phyloP scores from a whole-genome alignment of 805 yeast species.

The Scheffersomyces lignosus region DNA sequence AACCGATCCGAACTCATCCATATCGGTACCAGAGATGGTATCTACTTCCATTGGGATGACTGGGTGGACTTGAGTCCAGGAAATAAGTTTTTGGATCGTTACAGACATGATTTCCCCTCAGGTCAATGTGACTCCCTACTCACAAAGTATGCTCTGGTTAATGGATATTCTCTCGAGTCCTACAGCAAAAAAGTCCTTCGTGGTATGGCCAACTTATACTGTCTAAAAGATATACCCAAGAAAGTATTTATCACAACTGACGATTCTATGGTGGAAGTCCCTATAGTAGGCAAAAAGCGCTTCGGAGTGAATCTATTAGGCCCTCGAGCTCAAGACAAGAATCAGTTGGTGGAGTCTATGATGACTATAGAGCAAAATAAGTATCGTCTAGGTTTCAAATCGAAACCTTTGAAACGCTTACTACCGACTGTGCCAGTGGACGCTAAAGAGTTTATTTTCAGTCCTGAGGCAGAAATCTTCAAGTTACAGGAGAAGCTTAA shows the following conservation, averaged over 20 bases:
- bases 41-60: constrained; percentile 43
- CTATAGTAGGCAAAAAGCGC: constrained; percentile 26
- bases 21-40: constrained; percentile 16
- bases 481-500: constrained; percentile 18
- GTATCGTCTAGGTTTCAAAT: background rate
- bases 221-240: constrained; percentile 28
- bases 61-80: constrained; percentile 34
- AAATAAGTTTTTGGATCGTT: constrained; percentile 15
- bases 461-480: constrained; percentile 27
- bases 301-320: constrained; percentile 11
- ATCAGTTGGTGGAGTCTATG: constrained; percentile 8
- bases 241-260: constrained; percentile 27
- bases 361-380: background rate
- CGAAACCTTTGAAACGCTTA: constrained; percentile 6
- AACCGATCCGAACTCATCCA: constrained; percentile 4
- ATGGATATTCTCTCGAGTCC: constrained; percentile 35
- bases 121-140: constrained; percentile 26
- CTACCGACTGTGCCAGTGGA: constrained; percentile 14
- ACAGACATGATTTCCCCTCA: constrained; percentile 13
- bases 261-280: constrained; percentile 23
- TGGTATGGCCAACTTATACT: constrained; percentile 35
- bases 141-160: constrained; percentile 24
- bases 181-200: constrained; percentile 31
- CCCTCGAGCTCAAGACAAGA: constrained; percentile 1
- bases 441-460: constrained; percentile 29